Percentiles rank a stretch among this genome's conserved stretches.
phyloP scores from a whole-genome alignment of 176 grass and related monocot species.

The Juncus inflexus region DNA sequence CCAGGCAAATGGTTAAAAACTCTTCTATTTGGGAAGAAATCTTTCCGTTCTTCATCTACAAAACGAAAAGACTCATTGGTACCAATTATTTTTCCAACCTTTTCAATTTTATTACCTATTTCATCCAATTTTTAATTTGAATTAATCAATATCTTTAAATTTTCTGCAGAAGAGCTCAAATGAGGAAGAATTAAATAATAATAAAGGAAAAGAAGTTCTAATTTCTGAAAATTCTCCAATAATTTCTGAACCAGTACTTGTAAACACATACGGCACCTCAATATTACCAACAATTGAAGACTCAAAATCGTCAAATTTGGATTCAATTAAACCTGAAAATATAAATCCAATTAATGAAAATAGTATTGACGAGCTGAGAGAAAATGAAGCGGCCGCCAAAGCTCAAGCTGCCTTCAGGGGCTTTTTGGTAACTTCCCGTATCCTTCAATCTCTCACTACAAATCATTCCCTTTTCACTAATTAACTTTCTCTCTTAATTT shows the following conservation, averaged over 20 bases:
- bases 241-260: conserved; percentile 76
- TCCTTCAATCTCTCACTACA: no score
- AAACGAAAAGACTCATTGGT: conserved; percentile 54
- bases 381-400: conserved; percentile 71
- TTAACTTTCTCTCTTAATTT: conserved; percentile 1
- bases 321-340: conserved; percentile 1
- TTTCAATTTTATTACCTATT: background rate
- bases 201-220: conserved; percentile 20
- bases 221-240: conserved; percentile 55
- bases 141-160: background rate
- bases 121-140: background rate
- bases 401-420: conserved; percentile 78
- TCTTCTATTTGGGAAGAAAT: conserved; percentile 72
- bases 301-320: conserved; percentile 39
- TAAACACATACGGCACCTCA: conserved; percentile 41
- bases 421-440: conserved; percentile 58
- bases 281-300: conserved; percentile 28
- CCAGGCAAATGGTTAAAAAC: conserved; percentile 83
- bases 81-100: background rate
- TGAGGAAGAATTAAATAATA: conserved; percentile 42
- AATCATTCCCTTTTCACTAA: no score
- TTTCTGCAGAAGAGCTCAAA: conserved; percentile 37
- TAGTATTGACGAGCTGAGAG: conserved; percentile 35
- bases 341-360: conserved; percentile 42
- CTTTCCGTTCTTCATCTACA: conserved; percentile 44